Evolutionary conservation across 257 asterid species (phyloP).

Genomic region (Forsythia viridissima): DNA sequence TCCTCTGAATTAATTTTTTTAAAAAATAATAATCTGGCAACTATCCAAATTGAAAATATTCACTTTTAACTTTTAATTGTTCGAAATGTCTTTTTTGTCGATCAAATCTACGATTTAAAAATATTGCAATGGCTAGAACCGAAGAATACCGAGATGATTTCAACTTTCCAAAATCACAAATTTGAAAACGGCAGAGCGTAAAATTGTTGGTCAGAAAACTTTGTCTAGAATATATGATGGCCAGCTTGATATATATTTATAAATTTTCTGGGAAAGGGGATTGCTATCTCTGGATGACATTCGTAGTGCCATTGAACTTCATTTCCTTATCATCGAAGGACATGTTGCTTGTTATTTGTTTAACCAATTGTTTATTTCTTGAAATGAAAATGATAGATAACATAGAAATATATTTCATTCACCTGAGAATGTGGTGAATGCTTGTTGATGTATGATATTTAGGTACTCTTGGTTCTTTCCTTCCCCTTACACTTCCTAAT

Average conservation of each 20-base stretch:
- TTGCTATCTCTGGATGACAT: neutral
- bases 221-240: neutral
- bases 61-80: too few species aligned
- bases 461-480: slow-evolving; percentile 9
- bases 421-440: neutral
- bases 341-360: neutral
- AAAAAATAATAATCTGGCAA: too few species aligned
- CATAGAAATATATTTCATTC: neutral
- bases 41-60: too few species aligned
- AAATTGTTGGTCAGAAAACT: neutral
- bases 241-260: neutral
- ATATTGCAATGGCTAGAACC: too few species aligned
- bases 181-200: neutral
- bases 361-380: neutral
- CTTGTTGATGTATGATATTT: neutral
- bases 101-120: too few species aligned
- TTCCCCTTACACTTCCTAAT: neutral
- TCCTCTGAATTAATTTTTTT: too few species aligned
- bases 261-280: neutral
- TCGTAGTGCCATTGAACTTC: neutral
- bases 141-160: too few species aligned
- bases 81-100: too few species aligned
- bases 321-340: neutral
- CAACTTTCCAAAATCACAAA: neutral
- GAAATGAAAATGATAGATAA: slow-evolving; percentile 11